Base-by-base conservation (phyloP, 2,329 filamentous ascomycete genomes). In the Proliferodiscus dingleyae region DNA sequence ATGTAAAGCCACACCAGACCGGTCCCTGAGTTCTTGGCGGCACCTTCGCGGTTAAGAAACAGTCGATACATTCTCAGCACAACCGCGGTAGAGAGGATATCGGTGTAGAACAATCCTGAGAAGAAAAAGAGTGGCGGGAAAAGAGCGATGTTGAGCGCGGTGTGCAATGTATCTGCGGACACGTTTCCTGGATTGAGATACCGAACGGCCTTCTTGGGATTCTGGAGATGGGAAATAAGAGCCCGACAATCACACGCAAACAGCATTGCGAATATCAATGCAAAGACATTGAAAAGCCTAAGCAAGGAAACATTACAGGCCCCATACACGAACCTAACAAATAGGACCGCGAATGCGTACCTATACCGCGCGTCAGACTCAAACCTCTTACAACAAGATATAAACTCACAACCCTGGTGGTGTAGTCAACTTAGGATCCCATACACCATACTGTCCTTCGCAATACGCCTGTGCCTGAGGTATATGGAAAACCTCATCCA, bases 391-490 rank as follows among this genome's bases (percentile, higher is more conserved):
- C 32, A 37, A 18, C 34, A 37, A 62, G 61, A 18, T 39, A n/a
- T 26, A 59, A 45, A 66, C 72, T 64, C 72, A 89, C 70, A 98
- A 70, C 26, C 90, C 93, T 0, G 93, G 91, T 0, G 93, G 93
- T 1, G 93, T 98, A 0, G 93, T 98, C 62, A 98, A 93, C 65
- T 97, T 98, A 49, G 91, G 85, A 66, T 98, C 90, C 93, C 93
- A 98, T 45, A 87, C 74, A 10, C 66, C 63, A 69, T 85, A 95
- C 43, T 77, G 76, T 9, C 85, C 83, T 32, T 77, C 65, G 65
- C 90, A 96, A 65, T 95, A 98, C 23, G 78, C 80, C 59, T 95
- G 88, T 0, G 89, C 89, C 67, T 98, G 93, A 0, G 89, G 87
- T 18, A 96, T 83, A 64, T 98, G 88, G 52, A 93, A 94, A 23